phyloP scores from a whole-genome alignment of 441 rosid species.

The California macrophylla region DNA sequence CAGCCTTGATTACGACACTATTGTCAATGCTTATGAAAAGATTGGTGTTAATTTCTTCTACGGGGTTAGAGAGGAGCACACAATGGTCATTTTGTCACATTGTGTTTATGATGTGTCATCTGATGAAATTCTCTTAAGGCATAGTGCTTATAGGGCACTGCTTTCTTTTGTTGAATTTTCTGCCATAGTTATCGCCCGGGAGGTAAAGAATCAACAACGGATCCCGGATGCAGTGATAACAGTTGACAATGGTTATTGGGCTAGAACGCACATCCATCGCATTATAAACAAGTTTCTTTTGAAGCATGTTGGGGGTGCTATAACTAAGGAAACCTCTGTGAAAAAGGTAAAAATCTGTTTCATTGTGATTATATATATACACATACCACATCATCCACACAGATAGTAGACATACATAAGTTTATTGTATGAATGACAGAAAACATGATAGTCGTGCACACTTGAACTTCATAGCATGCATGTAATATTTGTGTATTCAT shows the following conservation, averaged over 20 bases:
- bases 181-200: conserved; percentile 36
- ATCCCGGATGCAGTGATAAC: conserved; percentile 25
- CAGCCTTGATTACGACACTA: conserved; percentile 73
- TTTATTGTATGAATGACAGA: neutral
- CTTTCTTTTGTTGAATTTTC: conserved; percentile 70
- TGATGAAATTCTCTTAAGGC: conserved; percentile 61
- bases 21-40: conserved; percentile 57
- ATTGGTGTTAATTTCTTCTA: conserved; percentile 45
- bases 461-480: neutral
- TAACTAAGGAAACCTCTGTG: conserved; percentile 46
- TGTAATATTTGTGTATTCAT: neutral
- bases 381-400: neutral
- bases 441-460: neutral
- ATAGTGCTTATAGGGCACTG: conserved; percentile 61
- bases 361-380: neutral
- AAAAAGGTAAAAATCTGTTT: conserved; percentile 44
- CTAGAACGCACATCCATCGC: conserved; percentile 35
- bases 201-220: conserved; percentile 21
- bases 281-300: conserved; percentile 55
- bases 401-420: neutral
- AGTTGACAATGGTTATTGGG: conserved; percentile 44
- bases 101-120: conserved; percentile 70
- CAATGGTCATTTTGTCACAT: conserved; percentile 65
- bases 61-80: conserved; percentile 45
- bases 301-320: conserved; percentile 60